phyloP scores from a whole-genome alignment of 192 early-diverging fungal species.

The Gaertneriomyces semiglobifer region DNA sequence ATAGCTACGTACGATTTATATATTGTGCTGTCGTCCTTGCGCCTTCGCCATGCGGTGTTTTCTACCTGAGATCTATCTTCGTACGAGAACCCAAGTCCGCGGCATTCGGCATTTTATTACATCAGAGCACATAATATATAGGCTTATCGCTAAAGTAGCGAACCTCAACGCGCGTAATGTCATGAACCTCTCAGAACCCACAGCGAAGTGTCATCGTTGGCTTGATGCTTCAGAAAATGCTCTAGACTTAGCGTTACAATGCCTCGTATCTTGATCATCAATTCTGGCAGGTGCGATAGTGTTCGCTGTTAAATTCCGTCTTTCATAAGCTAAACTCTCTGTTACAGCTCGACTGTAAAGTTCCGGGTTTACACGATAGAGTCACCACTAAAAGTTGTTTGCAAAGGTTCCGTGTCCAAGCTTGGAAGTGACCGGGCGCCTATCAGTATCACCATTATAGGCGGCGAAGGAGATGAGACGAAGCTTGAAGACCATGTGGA shows the following conservation, averaged over 20 bases:
- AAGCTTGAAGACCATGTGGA: background rate
- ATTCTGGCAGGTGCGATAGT: conserved; percentile 22
- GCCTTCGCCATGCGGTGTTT: too few species aligned
- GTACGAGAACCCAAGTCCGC: background rate
- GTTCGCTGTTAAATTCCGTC: background rate
- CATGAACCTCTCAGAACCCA: too few species aligned
- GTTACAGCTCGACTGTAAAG: conserved; percentile 27
- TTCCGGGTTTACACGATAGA: conserved; percentile 15
- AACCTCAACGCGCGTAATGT: too few species aligned
- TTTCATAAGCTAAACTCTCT: background rate
- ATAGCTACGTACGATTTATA: too few species aligned
- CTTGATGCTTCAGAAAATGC: too few species aligned
- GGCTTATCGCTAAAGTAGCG: too few species aligned
- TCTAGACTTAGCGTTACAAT: too few species aligned
- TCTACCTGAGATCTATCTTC: background rate
- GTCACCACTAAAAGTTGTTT: background rate
- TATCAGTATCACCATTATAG: background rate
- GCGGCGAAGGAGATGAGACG: background rate
- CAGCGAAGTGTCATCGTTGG: too few species aligned
- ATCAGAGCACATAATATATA: background rate
- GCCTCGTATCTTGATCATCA: conserved; percentile 9
- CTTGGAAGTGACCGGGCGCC: conserved; percentile 10
- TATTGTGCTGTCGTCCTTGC: too few species aligned
- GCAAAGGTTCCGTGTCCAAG: conserved; percentile 22
- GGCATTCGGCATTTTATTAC: background rate